A percentile compares a stretch with the other conserved stretches of the same genome.
phyloP scores from a whole-genome alignment of 495 filamentous ascomycete genomes.

The Alectoria sarmentosa region DNA sequence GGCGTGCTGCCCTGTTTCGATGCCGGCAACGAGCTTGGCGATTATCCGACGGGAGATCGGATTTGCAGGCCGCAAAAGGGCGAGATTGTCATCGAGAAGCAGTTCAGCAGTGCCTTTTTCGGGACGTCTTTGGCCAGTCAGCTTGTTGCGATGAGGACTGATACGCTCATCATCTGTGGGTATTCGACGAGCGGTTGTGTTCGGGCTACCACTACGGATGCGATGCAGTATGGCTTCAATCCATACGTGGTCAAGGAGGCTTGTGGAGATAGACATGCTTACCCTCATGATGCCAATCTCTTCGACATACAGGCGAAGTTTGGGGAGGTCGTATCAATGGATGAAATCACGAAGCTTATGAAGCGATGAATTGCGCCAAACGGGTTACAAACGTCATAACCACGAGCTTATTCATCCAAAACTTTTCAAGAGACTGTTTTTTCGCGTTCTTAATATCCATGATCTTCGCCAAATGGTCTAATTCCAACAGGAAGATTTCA shows the following conservation, averaged over 20 bases:
- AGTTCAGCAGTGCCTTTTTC: slow-evolving; percentile 14
- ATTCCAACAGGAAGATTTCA: no score
- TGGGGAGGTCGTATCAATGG: slow-evolving; percentile 7
- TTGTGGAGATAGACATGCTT: slow-evolving; percentile 14
- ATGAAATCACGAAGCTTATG: slow-evolving; percentile 6
- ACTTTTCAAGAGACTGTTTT: no score
- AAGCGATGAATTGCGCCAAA: neutral
- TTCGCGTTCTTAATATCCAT: no score
- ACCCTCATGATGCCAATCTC: slow-evolving; percentile 13
- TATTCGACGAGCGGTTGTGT: slow-evolving; percentile 14
- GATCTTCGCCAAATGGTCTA: neutral
- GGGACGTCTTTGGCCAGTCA: slow-evolving; percentile 3
- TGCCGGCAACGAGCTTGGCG: slow-evolving; percentile 5
- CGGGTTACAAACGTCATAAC: neutral
- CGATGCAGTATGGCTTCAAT: slow-evolving; percentile 13
- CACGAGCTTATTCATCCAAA: neutral
- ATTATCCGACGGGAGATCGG: neutral
- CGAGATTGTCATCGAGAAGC: slow-evolving; percentile 11
- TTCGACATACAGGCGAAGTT: slow-evolving; percentile 13
- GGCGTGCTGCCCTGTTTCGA: slow-evolving; percentile 9
- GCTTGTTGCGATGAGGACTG: neutral
- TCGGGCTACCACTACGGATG: slow-evolving; percentile 5
- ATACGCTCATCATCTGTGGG: slow-evolving; percentile 10
- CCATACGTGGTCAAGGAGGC: slow-evolving; percentile 5
- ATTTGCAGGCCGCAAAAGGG: slow-evolving; percentile 6